Evolutionary conservation across 129 eudicot species (phyloP), one percentile per base, ranked within the genome.

Genomic region (Flaveria sonorensis): DNA sequence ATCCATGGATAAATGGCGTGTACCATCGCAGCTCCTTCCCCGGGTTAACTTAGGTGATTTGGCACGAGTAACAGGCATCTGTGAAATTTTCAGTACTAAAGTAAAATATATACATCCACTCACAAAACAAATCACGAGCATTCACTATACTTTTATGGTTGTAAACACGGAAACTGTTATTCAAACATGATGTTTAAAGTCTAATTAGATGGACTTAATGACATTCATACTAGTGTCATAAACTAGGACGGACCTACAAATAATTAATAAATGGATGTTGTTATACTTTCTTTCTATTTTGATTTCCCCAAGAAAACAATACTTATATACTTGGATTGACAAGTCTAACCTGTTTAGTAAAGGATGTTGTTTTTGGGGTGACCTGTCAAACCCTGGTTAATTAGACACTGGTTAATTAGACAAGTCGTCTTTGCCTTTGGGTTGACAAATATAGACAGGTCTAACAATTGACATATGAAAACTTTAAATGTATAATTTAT

Each of bases 31-130:
- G 71, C 96, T 92, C 84, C 74, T 92, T 89, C 97, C 85, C 66
- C 97, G 85, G 14, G 75, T 83, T 40, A 92, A 77, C 11, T 92
- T 86, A 23, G 97, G 97, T 63, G 96, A 92, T 82, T 87, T 89
- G n/a, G 97, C 78, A 52, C 97, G 96, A 12, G 97, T 92, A 39
- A 89, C 81, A 6, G 97, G 97, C 45, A 87, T 56, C 97, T 92
- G 90, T 21, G 23, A 21, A 59, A 9, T 21, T 21, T 21, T 59
- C 36, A 59, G 10, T 59, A 59, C 6, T 21, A 21, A 59, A 21
- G 16, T 57, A 21, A 21, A 21, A 10, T 32, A 55, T 55, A 55
- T 19, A 10, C 13, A 55, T 11, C 15, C 30, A 23, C 64, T 21
- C 64, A 14, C 30, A 20, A 20, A 57, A 57, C 7, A 6, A 57